phyloP scores from a whole-genome alignment of 2,329 filamentous ascomycete genomes.

The Fusarium phyllophilum region DNA sequence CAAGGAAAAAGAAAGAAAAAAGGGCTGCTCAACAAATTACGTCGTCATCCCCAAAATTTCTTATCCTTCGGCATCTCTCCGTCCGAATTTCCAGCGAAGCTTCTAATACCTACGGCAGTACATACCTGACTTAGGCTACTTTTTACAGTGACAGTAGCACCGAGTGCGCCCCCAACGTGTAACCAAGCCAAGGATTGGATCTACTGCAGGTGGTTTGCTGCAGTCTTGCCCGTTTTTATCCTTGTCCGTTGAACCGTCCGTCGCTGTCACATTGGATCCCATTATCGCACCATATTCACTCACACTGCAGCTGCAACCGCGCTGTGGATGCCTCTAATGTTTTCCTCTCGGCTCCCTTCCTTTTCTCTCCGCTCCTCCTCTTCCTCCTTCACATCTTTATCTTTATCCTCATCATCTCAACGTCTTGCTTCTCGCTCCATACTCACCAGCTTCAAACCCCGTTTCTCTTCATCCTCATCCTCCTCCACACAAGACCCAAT shows the following conservation, averaged over 20 bases:
- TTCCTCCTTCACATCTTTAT: constrained; percentile 20
- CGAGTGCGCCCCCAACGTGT: constrained; percentile 14
- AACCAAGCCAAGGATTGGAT: background rate
- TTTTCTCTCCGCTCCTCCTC: constrained; percentile 23
- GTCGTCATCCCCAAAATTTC: constrained; percentile 5
- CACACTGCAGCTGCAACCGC: background rate
- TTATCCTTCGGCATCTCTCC: constrained; percentile 27
- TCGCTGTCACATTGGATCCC: constrained; percentile 7
- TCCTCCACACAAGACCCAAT: constrained; percentile 12
- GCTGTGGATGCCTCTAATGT: constrained; percentile 37
- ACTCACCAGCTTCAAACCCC: constrained; percentile 13
- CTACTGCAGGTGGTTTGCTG: constrained; percentile 25
- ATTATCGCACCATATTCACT: constrained; percentile 20
- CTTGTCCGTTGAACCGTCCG: background rate
- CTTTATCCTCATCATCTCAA: constrained; percentile 5
- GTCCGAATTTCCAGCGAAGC: constrained; percentile 5
- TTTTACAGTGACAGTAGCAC: background rate
- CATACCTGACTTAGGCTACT: background rate
- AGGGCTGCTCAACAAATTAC: constrained; percentile 30
- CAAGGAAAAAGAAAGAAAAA: background rate
- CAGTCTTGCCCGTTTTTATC: constrained; percentile 12
- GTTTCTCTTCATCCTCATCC: background rate
- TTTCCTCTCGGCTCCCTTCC: constrained; percentile 37
- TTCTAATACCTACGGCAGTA: background rate
- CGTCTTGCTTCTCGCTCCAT: background rate